These are phyloP conservation scores for Aschersonia sp. DNA, from an alignment of 2,329 filamentous ascomycete genomes.

Conservation along the genomic window DNA sequence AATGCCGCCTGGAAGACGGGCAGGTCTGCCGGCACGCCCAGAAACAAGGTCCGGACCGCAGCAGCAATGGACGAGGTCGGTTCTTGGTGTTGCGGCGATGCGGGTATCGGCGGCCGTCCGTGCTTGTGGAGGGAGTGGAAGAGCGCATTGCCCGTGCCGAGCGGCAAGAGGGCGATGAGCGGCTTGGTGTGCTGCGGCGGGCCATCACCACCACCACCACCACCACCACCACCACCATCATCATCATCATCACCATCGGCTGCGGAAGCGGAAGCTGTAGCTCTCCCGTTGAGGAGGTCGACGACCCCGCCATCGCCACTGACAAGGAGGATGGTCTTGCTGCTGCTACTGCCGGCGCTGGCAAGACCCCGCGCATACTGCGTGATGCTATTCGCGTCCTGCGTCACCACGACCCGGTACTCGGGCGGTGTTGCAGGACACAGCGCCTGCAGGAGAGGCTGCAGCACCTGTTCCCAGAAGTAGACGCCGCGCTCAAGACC, in stretches of 20 bases:
- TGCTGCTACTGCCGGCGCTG: conserved; percentile 3
- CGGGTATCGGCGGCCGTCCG: conserved; percentile 18
- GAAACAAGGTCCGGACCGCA: conserved; percentile 42
- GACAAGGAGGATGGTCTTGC: conserved; percentile 54
- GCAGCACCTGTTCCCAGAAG: conserved; percentile 41
- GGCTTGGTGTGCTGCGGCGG: conserved; percentile 14
- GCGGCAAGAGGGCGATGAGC: conserved; percentile 38
- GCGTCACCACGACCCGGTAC: conserved; percentile 40
- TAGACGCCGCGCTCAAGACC: conserved; percentile 41
- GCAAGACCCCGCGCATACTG: conserved; percentile 37
- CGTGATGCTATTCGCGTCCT: conserved; percentile 46
- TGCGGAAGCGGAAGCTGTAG: not conserved
- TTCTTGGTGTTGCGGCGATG: too few relatives aligned
- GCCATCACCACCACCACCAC: too few relatives aligned
- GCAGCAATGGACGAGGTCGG: conserved; percentile 19
- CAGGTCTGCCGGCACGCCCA: conserved; percentile 37
- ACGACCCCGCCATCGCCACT: conserved; percentile 80
- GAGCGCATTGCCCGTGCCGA: conserved; percentile 52
- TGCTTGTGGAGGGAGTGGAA: conserved; percentile 49
- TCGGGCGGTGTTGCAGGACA: not conserved
- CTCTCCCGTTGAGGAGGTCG: conserved; percentile 56
- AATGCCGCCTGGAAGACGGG: conserved; percentile 51
- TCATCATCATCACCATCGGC: too few relatives aligned
- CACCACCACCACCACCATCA: too few relatives aligned
- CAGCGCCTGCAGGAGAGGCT: conserved; percentile 36